Evolutionary conservation across 345 rosid genomes (phyloP).

Genomic region (Eucalyptus erythrocorys): DNA sequence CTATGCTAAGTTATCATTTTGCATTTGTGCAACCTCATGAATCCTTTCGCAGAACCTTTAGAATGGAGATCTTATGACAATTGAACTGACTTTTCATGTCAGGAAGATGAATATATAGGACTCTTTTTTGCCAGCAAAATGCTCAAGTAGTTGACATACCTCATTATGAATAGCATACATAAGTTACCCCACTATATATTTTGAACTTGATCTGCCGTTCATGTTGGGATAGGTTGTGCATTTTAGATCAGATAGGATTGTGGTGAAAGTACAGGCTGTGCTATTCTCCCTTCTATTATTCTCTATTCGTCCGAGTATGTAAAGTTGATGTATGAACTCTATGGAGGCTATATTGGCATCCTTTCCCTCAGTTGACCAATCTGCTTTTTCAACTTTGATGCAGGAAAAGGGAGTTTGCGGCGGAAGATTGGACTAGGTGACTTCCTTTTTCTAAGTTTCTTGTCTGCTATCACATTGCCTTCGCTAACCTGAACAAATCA

Average conservation of each 20-base stretch:
- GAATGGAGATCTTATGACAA: background rate
- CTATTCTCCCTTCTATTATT: background rate
- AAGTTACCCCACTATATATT: background rate
- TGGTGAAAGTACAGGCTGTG: fast-evolving
- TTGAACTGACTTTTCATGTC: background rate
- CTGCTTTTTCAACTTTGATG: background rate
- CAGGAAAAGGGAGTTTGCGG: background rate
- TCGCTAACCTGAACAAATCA: background rate
- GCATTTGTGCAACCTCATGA: background rate
- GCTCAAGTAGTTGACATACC: background rate
- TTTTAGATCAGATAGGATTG: background rate
- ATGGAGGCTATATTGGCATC: background rate
- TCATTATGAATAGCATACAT: background rate
- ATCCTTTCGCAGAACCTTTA: background rate
- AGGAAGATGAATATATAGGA: background rate
- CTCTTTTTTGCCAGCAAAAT: background rate
- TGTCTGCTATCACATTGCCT: background rate
- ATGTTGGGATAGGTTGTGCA: background rate
- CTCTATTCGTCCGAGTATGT: background rate
- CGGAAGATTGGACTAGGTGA: background rate
- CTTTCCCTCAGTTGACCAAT: background rate
- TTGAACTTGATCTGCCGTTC: background rate
- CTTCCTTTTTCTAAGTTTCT: background rate
- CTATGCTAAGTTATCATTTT: too few species aligned
- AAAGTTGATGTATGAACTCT: background rate